Percentiles rank a stretch among this genome's conserved stretches.
phyloP scores from a whole-genome alignment of 345 rosid species.

The Microcos paniculata region DNA sequence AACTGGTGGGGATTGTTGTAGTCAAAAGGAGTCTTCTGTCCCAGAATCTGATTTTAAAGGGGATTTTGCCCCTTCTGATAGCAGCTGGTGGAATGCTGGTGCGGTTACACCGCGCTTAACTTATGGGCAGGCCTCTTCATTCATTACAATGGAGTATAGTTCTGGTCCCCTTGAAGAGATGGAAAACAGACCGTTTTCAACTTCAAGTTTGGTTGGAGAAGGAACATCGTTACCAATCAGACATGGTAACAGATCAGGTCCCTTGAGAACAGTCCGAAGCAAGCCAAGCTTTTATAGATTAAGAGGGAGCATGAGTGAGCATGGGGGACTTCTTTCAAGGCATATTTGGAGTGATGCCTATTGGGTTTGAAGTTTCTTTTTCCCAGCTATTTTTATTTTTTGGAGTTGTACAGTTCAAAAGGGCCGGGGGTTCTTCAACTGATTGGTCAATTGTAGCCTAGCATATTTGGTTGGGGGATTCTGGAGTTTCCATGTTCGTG shows the following conservation, averaged over 20 bases:
- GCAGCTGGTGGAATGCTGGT: slow-evolving; percentile 93
- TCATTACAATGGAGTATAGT: slow-evolving; percentile 94
- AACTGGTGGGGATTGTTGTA: slow-evolving; percentile 71
- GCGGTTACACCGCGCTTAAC: slow-evolving; percentile 66
- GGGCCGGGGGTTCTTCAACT: slow-evolving; percentile 17
- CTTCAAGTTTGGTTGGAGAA: slow-evolving; percentile 51
- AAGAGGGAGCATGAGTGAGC: slow-evolving; percentile 95
- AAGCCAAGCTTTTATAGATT: slow-evolving; percentile 62
- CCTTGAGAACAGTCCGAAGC: slow-evolving; percentile 70
- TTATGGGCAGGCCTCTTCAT: slow-evolving; percentile 76
- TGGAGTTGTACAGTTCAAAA: slow-evolving; percentile 36
- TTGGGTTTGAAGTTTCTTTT: slow-evolving; percentile 28
- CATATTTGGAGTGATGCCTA: slow-evolving; percentile 32
- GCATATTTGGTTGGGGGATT: slow-evolving; percentile 4
- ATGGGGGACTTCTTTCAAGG: slow-evolving; percentile 64
- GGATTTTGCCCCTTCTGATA: slow-evolving; percentile 72
- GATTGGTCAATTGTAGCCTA: slow-evolving; percentile 17
- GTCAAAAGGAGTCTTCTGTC: slow-evolving; percentile 86
- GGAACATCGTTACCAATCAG: slow-evolving; percentile 47
- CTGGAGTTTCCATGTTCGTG: slow-evolving; percentile 7
- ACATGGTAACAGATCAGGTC: slow-evolving; percentile 92
- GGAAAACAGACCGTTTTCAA: slow-evolving; percentile 72
- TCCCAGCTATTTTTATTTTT: background rate
- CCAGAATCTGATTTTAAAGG: slow-evolving; percentile 77
- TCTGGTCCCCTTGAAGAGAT: slow-evolving; percentile 74